Percentiles rank a stretch among this genome's conserved stretches.
phyloP scores from a whole-genome alignment of 139 green algal species.

The Chlorella sp. region DNA sequence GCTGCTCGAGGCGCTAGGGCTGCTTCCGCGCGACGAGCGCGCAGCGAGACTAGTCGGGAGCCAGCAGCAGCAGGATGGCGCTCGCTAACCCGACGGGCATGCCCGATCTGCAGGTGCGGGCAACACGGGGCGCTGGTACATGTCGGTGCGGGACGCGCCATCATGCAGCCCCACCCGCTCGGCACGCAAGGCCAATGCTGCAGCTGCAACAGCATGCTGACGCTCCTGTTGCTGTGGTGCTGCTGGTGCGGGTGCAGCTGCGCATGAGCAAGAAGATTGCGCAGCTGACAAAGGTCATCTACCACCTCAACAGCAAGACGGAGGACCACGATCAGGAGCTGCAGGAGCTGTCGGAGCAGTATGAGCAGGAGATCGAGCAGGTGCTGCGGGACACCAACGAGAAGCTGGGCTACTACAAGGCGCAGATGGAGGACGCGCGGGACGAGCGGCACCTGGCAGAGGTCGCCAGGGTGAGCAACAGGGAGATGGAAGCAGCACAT shows the following conservation, averaged over 20 bases:
- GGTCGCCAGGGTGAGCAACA: constrained; percentile 13
- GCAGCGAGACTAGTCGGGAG: too few relatives aligned
- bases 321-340: constrained; percentile 71
- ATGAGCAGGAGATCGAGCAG: constrained; percentile 65
- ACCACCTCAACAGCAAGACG: constrained; percentile 75
- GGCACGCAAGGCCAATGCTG: background rate
- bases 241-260: constrained; percentile 36
- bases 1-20: too few relatives aligned
- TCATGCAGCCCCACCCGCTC: background rate
- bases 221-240: background rate
- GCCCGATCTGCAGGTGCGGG: constrained; percentile 31
- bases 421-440: constrained; percentile 40
- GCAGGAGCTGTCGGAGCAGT: constrained; percentile 60
- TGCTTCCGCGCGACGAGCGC: too few relatives aligned
- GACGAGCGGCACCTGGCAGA: constrained; percentile 16
- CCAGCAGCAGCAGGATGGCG: too few relatives aligned
- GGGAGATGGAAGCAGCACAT: too few relatives aligned
- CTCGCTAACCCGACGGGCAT: constrained; percentile 15
- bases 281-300: constrained; percentile 79
- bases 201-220: background rate
- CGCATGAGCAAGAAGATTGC: constrained; percentile 81
- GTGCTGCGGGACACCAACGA: constrained; percentile 52
- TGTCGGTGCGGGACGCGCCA: background rate
- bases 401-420: constrained; percentile 47
- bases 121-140: background rate